Evolutionary conservation across 495 filamentous ascomycete genomes (phyloP).

Genomic region (Sporormia fimetaria): DNA sequence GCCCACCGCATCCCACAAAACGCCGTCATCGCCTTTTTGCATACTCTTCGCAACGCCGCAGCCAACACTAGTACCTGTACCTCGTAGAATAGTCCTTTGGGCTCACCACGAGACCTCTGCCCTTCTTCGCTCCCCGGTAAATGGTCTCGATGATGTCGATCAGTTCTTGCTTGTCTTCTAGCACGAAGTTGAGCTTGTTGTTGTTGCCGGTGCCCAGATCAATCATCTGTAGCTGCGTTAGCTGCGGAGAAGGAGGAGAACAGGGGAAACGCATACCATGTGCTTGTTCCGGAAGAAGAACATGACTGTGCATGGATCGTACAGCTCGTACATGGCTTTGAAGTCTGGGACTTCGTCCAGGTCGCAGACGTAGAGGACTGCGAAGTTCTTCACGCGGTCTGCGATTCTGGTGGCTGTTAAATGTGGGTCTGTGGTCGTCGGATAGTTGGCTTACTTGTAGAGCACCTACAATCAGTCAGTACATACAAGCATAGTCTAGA

Average conservation of each 20-base stretch:
- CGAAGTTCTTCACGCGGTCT: constrained; percentile 78
- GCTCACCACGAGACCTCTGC: constrained; percentile 86
- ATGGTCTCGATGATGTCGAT: constrained; percentile 99
- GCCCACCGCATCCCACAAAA: too few species aligned
- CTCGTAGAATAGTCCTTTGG: constrained; percentile 54
- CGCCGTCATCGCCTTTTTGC: too few species aligned
- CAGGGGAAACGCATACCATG: constrained; percentile 96
- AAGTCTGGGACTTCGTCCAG: constrained; percentile 94
- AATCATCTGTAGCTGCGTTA: too few species aligned
- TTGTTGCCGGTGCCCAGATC: constrained; percentile 81
- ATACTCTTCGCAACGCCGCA: too few species aligned
- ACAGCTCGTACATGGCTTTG: constrained; percentile 75
- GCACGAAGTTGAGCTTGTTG: constrained; percentile 93
- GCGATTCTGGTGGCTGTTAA: constrained; percentile 36
- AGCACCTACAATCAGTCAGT: background rate
- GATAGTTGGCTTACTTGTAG: background rate
- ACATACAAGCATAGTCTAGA: too few species aligned
- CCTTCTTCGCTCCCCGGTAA: constrained; percentile 95
- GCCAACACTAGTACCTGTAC: constrained; percentile 27
- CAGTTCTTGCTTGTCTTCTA: constrained; percentile 97
- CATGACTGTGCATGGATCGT: constrained; percentile 51
- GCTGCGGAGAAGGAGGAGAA: too few species aligned
- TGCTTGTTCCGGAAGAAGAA: constrained; percentile 99
- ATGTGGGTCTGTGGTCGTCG: background rate
- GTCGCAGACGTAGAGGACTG: constrained; percentile 94